A percentile compares a stretch with the other conserved stretches of the same genome.
phyloP scores from a whole-genome alignment of 441 rosid genomes.

The Geranium incanum region DNA sequence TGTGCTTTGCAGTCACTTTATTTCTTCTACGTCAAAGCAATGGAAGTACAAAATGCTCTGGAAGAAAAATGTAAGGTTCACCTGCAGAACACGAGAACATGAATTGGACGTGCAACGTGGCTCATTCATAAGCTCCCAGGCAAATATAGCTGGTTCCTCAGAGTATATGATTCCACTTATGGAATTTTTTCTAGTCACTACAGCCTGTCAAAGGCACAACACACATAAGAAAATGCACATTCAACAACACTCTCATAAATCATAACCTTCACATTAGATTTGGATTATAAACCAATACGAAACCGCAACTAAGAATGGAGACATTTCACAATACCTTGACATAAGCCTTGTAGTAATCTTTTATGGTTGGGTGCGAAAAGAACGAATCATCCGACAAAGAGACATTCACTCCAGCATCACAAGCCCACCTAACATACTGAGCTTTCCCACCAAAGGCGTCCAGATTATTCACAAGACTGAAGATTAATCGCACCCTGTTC shows the following conservation, averaged over 20 bases:
- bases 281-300: neutral
- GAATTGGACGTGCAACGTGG: slow-evolving; percentile 40
- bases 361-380: slow-evolving; percentile 30
- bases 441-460: slow-evolving; percentile 46
- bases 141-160: slow-evolving; percentile 48
- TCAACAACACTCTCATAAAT: neutral
- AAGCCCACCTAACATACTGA: slow-evolving; percentile 48
- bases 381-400: slow-evolving; percentile 29
- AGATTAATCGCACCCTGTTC: slow-evolving; percentile 34
- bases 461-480: slow-evolving; percentile 46
- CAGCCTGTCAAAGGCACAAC: slow-evolving; percentile 23
- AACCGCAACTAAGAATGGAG: neutral
- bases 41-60: neutral
- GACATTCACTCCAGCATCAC: slow-evolving; percentile 30
- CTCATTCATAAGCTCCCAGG: slow-evolving; percentile 56
- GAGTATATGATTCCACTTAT: slow-evolving; percentile 36
- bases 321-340: slow-evolving; percentile 27
- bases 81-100: slow-evolving; percentile 40
- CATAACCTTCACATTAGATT: too few relatives aligned
- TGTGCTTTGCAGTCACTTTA: neutral
- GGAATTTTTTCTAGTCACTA: slow-evolving; percentile 41
- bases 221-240: neutral
- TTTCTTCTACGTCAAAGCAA: too few relatives aligned
- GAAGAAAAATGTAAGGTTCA: slow-evolving; percentile 15
- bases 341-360: slow-evolving; percentile 32